Percentiles rank a stretch among this genome's conserved stretches.
These are phyloP conservation scores for Paraphoma sp. DNA, from an alignment of 2,329 filamentous ascomycete genomes.

Conservation along the genomic window DNA sequence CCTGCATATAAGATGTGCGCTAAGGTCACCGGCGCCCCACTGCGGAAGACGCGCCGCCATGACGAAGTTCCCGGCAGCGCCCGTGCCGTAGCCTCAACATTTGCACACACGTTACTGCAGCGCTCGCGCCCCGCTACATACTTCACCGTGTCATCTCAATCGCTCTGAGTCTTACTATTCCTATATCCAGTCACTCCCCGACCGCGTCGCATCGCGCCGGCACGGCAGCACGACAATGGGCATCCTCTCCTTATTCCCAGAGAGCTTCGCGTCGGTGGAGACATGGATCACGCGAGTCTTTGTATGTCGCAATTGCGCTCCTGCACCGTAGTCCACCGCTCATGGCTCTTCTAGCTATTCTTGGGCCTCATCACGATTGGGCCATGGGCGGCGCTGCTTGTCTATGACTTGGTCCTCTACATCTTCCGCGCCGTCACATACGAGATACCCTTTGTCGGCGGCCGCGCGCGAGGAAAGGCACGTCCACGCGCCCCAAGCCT, in stretches of 20 bases:
- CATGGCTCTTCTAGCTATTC: conserved; percentile 59
- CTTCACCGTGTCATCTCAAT: not conserved
- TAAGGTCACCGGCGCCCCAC: not conserved
- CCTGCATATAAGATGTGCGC: not conserved
- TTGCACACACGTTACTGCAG: not conserved
- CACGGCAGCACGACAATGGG: conserved; percentile 57
- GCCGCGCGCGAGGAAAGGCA: conserved; percentile 64
- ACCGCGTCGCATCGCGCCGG: not conserved
- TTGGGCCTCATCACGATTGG: conserved; percentile 66
- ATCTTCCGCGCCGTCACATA: conserved; percentile 64
- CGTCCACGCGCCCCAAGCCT: conserved; percentile 68
- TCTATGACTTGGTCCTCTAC: conserved; percentile 71
- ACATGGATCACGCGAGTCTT: conserved; percentile 68
- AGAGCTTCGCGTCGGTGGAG: conserved; percentile 63
- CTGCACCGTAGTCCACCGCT: conserved; percentile 1
- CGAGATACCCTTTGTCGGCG: conserved; percentile 66
- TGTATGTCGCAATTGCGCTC: conserved; percentile 52
- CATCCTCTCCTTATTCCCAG: conserved; percentile 70
- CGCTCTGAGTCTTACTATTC: not conserved
- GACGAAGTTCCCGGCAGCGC: not conserved
- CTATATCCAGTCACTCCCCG: not conserved
- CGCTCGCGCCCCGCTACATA: not conserved
- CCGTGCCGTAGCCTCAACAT: not conserved
- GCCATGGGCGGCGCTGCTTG: conserved; percentile 65
- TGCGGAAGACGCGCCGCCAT: conserved; percentile 1